Conservation (phyloP, 176 grass and related monocot genomes). For the Microstegium vimineum region DNA sequence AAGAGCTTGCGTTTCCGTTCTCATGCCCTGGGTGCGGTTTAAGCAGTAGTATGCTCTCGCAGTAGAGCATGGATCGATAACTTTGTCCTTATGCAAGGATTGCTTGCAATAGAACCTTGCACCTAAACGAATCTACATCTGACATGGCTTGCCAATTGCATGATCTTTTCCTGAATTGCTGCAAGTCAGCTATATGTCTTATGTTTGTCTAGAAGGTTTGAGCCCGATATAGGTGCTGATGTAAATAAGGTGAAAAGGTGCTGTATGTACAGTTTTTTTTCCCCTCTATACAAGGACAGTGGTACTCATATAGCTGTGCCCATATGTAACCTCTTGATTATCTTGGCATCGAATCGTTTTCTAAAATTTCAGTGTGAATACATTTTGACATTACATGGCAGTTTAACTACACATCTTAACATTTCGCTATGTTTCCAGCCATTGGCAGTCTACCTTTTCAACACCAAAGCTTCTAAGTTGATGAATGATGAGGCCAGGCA, state of each 20-base stretch:
- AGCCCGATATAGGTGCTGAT: not conserved
- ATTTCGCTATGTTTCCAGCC: slow-evolving; percentile 51
- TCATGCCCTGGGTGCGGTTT: slow-evolving; percentile 1
- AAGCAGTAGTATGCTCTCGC: not conserved
- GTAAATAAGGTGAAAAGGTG: not conserved
- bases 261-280: not conserved
- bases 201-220: not conserved
- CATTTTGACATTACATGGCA: not conserved
- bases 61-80: not conserved
- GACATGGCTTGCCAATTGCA: not conserved
- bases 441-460: slow-evolving; percentile 57
- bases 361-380: not conserved
- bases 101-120: not conserved
- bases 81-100: not conserved
- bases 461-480: slow-evolving; percentile 47
- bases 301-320: not conserved
- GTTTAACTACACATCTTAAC: not conserved
- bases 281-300: not conserved
- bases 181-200: not conserved
- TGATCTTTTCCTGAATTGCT: not conserved
- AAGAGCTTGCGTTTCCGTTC: not conserved
- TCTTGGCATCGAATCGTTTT: not conserved
- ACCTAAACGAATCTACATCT: slow-evolving; percentile 3
- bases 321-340: not conserved
- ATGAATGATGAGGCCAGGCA: slow-evolving; percentile 58